phyloP scores from a whole-genome alignment of 257 asterid genomes.

The Scutellaria baicalensis region DNA sequence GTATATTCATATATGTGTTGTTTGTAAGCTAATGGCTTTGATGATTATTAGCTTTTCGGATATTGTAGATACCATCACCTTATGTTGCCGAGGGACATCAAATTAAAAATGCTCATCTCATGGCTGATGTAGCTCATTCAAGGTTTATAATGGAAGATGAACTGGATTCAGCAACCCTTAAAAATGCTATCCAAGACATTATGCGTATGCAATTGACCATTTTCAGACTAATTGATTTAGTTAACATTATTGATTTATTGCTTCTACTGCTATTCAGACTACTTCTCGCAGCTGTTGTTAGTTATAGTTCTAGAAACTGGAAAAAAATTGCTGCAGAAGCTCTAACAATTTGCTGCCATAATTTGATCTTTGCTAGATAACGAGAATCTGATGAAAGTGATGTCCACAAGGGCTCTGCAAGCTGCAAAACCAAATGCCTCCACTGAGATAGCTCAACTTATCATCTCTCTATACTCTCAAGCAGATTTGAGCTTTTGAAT shows the following conservation, averaged over 20 bases:
- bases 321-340: background rate
- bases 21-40: background rate
- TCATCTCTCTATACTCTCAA: conserved; percentile 23
- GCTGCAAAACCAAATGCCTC: conserved; percentile 51
- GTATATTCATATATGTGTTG: background rate
- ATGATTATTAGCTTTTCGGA: background rate
- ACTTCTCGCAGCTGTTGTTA: background rate
- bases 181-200: conserved; percentile 32
- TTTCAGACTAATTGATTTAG: background rate
- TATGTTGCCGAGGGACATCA: conserved; percentile 53
- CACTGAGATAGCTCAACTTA: conserved; percentile 30
- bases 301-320: background rate
- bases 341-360: background rate
- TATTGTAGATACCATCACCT: conserved; percentile 51
- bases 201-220: conserved; percentile 19
- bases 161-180: conserved; percentile 38
- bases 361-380: conserved; percentile 24
- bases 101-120: conserved; percentile 31
- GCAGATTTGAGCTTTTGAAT: background rate
- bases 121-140: conserved; percentile 48
- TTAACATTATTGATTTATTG: background rate
- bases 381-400: conserved; percentile 29
- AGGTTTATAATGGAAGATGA: conserved; percentile 47
- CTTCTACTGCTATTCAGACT: background rate
- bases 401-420: conserved; percentile 44